A percentile compares a stretch with the other conserved stretches of the same genome.
phyloP scores from a whole-genome alignment of 768 basidiomycete genomes.

The Galerina marginata region DNA sequence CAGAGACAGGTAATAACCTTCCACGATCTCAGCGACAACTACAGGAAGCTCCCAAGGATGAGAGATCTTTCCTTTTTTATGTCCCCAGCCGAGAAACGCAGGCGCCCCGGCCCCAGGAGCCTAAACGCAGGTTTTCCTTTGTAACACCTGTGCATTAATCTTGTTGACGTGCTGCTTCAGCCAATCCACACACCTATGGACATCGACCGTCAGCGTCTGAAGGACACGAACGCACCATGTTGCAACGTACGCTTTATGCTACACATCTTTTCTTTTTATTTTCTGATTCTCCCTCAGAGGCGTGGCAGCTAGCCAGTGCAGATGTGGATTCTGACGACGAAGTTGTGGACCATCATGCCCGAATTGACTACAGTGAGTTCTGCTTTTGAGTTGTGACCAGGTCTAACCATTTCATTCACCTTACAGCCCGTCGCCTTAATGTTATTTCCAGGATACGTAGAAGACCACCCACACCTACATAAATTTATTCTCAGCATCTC shows the following conservation, averaged over 20 bases:
- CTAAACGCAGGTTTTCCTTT: slow-evolving; percentile 22
- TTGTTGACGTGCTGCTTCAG: neutral
- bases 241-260: slow-evolving; percentile 45
- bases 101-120: slow-evolving; percentile 23
- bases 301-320: slow-evolving; percentile 69
- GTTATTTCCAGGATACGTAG: slow-evolving; percentile 60
- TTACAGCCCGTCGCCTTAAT: slow-evolving; percentile 53
- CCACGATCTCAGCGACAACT: slow-evolving; percentile 45
- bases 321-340: slow-evolving; percentile 82
- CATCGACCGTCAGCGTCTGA: slow-evolving; percentile 16
- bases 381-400: neutral
- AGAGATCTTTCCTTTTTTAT: slow-evolving; percentile 54
- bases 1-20: slow-evolving; percentile 37
- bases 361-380: slow-evolving; percentile 67
- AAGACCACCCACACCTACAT: slow-evolving; percentile 49
- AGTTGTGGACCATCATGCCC: slow-evolving; percentile 61
- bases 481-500: slow-evolving; percentile 4
- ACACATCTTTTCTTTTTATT: slow-evolving; percentile 12
- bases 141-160: neutral
- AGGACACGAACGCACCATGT: slow-evolving; percentile 44
- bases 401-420: slow-evolving; percentile 1
- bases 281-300: slow-evolving; percentile 50
- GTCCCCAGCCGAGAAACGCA: slow-evolving; percentile 46
- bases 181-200: slow-evolving; percentile 3
- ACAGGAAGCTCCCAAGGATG: slow-evolving; percentile 46